phyloP scores from a whole-genome alignment of 2,329 filamentous ascomycete species.

The Microsporum ferrugineum region DNA sequence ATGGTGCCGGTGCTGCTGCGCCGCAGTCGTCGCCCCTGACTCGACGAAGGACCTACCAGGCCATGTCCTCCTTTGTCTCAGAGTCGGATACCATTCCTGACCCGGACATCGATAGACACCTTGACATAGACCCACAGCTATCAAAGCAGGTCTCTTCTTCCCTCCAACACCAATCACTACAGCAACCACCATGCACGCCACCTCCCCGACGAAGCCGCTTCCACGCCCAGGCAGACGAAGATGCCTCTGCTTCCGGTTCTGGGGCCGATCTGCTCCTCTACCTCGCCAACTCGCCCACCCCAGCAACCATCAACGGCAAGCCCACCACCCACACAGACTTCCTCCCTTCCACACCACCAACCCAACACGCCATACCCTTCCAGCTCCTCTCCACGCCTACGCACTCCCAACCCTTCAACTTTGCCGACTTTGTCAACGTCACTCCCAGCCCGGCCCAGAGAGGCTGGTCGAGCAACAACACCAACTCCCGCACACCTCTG shows the following conservation, averaged over 20 bases:
- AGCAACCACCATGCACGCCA: constrained; percentile 67
- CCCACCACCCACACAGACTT: constrained; percentile 32
- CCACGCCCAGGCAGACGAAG: constrained; percentile 52
- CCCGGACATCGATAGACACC: constrained; percentile 24
- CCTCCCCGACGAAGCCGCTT: constrained; percentile 47
- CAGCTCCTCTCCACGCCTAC: constrained; percentile 48
- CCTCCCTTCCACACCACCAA: constrained; percentile 64
- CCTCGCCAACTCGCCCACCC: constrained; percentile 82
- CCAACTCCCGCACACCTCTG: constrained; percentile 43
- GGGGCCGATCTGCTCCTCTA: constrained; percentile 72
- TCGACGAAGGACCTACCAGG: constrained; percentile 57
- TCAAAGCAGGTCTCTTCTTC: constrained; percentile 38
- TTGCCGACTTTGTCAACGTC: constrained; percentile 94
- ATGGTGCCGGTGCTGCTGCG: constrained; percentile 38
- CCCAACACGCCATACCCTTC: constrained; percentile 44
- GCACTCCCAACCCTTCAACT: constrained; percentile 73
- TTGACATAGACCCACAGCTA: constrained; percentile 68
- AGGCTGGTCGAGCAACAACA: constrained; percentile 45
- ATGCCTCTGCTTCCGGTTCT: constrained; percentile 27
- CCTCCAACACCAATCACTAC: constrained; percentile 43
- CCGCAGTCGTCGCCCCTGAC: constrained; percentile 81
- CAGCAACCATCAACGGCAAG: constrained; percentile 50
- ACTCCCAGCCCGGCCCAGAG: constrained; percentile 90
- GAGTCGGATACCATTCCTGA: constrained; percentile 58
- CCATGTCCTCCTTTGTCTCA: constrained; percentile 63